Percentiles rank a stretch among this genome's conserved stretches.
Evolutionary conservation across 352 stramenopile genomes (phyloP).

Genomic region (Globisporangium megalacanthum): DNA sequence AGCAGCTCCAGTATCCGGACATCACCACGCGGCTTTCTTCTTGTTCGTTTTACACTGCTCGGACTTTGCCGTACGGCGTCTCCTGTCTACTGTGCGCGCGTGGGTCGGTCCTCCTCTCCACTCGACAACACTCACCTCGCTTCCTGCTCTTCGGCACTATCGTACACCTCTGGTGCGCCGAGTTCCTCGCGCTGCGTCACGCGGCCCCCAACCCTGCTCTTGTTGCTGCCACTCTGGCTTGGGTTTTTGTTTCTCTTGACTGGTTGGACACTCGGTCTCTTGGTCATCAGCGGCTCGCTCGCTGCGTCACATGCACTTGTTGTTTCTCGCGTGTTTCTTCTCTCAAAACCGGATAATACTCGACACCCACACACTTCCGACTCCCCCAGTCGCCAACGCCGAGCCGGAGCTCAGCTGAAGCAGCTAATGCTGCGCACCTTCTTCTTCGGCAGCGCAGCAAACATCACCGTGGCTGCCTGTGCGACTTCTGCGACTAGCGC

Average conservation of each 20-base stretch:
- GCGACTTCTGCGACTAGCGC: conserved; percentile 49
- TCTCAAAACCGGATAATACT: neutral
- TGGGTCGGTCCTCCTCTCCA: too few relatives aligned
- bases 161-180: too few relatives aligned
- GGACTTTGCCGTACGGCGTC: too few relatives aligned
- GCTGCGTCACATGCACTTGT: neutral
- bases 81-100: too few relatives aligned
- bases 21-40: too few relatives aligned
- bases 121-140: too few relatives aligned
- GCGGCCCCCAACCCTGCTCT: too few relatives aligned
- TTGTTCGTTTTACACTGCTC: too few relatives aligned
- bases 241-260: neutral
- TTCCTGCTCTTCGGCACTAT: neutral
- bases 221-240: too few relatives aligned
- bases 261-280: neutral
- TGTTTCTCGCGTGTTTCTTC: conserved; percentile 5
- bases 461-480: conserved; percentile 33
- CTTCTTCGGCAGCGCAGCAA: conserved; percentile 67
- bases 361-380: neutral
- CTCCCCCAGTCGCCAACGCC: neutral
- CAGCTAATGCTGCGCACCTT: conserved; percentile 87
- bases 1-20: too few relatives aligned
- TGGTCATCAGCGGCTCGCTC: neutral
- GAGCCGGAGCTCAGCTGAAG: conserved; percentile 47
- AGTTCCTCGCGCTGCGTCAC: too few relatives aligned